Evolutionary conservation across 1,284 basidiomycete species (phyloP).

Genomic region (Sporisorium reilianum): DNA sequence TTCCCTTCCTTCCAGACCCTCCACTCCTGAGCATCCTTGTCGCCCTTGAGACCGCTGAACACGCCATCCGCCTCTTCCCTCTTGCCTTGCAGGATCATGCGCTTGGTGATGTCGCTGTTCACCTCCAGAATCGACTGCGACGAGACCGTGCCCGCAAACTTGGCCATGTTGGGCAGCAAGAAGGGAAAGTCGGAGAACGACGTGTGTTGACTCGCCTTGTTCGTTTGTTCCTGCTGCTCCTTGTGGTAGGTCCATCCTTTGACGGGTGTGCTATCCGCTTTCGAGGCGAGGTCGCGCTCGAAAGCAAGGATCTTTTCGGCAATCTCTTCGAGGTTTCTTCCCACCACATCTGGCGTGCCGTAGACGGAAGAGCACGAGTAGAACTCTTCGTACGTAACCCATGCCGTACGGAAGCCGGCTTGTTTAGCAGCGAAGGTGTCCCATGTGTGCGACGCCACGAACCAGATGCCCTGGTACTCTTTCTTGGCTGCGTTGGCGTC

Average conservation of each 20-base stretch:
- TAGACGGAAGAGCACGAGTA: conserved; percentile 49
- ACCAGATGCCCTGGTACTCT: conserved; percentile 53
- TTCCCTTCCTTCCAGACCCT: conserved; percentile 46
- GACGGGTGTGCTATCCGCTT: not conserved
- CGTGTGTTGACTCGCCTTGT: conserved; percentile 47
- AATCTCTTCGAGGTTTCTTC: conserved; percentile 47
- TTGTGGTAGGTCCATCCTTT: conserved; percentile 38
- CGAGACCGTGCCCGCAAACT: conserved; percentile 38
- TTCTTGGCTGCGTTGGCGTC: conserved; percentile 34
- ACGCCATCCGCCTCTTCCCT: conserved; percentile 40
- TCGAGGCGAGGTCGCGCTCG: conserved; percentile 30
- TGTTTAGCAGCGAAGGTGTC: conserved; percentile 38
- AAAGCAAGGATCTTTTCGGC: conserved; percentile 53
- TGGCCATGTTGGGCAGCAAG: conserved; percentile 48
- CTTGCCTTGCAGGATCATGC: conserved; percentile 29
- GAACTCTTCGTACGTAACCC: conserved; percentile 63
- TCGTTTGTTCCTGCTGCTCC: conserved; percentile 21
- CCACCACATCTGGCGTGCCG: conserved; percentile 56
- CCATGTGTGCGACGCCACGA: conserved; percentile 64
- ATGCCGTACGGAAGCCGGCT: conserved; percentile 58
- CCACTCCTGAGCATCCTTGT: conserved; percentile 29
- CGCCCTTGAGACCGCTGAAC: conserved; percentile 26
- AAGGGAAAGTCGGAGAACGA: conserved; percentile 62
- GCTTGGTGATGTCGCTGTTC: conserved; percentile 27
- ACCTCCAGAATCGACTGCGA: conserved; percentile 32